Base-by-base conservation (phyloP, 2,329 filamentous ascomycete genomes). In the Fusarium phyllophilum region DNA sequence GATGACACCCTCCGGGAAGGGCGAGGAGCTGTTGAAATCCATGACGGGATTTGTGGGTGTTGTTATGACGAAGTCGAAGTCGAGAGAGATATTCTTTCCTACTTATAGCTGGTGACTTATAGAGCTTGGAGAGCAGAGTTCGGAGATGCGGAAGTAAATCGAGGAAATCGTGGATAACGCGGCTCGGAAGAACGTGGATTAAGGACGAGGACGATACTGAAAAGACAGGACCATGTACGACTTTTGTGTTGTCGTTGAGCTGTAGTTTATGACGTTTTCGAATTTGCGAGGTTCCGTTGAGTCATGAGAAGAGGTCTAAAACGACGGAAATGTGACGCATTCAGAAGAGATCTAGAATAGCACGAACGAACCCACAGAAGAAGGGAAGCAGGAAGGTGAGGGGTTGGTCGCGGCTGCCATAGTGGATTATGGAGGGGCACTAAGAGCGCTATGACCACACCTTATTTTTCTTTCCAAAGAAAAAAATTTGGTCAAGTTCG, bases 1-100 rank as follows among this genome's bases (percentile, higher is more conserved):
- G 79, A 91, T 93, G 80, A 96, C 90, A 58, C 93, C 94, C 84
- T 94, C 93, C 9, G 93, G 91, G 72, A 88, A 91, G 65, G 89
- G 89, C 63, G 89, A 90, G 38, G 89, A 89, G 84, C 87, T 89
- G 81, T 91, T 90, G 83, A 92, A 92, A 74, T 90, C 89, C 90
- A 92, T 92, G 71, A 41, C 74, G 52, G 64, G 18, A 52, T n/a
- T 49, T 26, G n/a, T 57, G 17, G 24, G 17, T 10, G 9, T 34
- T 52, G 57, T 41, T 52, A 41, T 36, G 20, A 60, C 24, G 39
- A 22, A 11, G 45, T 41, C 33, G 38, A 59, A 49, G 13, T 36
- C 39, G 62, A 24, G 31, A 22, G 31, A 44, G 12, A 14, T 38
- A 38, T 18, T 29, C 15, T 38, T 18, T 20, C 26, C 8, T 10